phyloP scores from a whole-genome alignment of 2,329 filamentous ascomycete species.

The Lithohypha guttulata region DNA sequence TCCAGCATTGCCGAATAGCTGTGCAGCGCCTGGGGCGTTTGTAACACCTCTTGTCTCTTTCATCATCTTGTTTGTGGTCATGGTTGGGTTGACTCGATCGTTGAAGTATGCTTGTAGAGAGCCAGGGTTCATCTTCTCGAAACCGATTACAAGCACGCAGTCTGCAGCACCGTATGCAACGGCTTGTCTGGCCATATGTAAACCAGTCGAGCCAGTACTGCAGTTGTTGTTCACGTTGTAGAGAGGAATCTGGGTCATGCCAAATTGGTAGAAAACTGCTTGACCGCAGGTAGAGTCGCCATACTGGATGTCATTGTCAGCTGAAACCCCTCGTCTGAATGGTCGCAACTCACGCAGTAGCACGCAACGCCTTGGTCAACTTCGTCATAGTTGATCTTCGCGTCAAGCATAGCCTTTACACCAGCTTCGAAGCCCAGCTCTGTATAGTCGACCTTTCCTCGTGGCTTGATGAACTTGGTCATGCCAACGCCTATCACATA shows the following conservation, averaged over 20 bases:
- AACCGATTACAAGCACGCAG: constrained; percentile 83
- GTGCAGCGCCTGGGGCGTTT: constrained; percentile 74
- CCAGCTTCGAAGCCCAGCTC: constrained; percentile 27
- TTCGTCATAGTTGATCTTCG: constrained; percentile 91
- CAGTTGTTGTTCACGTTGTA: constrained; percentile 99
- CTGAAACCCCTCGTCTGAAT: too few relatives aligned
- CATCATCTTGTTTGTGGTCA: constrained; percentile 68
- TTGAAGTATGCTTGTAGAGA: constrained; percentile 73
- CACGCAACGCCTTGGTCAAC: constrained; percentile 93
- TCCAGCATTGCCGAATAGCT: constrained; percentile 93
- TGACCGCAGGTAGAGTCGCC: constrained; percentile 92
- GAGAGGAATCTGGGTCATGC: constrained; percentile 91
- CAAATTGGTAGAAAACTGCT: constrained; percentile 97
- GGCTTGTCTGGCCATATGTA: constrained; percentile 72
- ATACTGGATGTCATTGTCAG: constrained; percentile 38
- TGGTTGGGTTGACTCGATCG: constrained; percentile 70
- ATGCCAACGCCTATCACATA: constrained; percentile 97
- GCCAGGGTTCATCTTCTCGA: constrained; percentile 98
- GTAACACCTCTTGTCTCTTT: constrained; percentile 67
- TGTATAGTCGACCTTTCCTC: constrained; percentile 25
- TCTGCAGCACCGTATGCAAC: constrained; percentile 72
- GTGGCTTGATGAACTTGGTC: constrained; percentile 78
- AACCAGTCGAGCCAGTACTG: constrained; percentile 83
- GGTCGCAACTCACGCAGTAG: constrained; percentile 53
- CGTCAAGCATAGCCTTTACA: constrained; percentile 45